A percentile compares a stretch with the other conserved stretches of the same genome.
Conservation (phyloP, 1,284 basidiomycete species). For the Trichosporon asahii region DNA sequence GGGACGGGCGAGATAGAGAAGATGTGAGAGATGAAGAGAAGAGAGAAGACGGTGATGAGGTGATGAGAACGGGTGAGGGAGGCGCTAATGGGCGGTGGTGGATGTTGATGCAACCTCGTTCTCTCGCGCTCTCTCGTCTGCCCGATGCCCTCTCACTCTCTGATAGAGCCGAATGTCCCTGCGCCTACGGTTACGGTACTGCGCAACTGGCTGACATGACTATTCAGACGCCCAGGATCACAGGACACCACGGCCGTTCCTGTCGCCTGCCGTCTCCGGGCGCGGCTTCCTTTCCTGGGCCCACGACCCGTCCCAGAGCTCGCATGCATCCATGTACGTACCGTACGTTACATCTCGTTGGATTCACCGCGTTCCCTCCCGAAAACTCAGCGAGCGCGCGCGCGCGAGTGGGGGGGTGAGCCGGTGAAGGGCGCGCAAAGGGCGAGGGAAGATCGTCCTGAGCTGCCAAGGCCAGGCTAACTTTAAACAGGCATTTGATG, state of each 20-base stretch:
- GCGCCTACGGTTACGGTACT: background rate
- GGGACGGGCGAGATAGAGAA: background rate
- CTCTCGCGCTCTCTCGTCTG: no score
- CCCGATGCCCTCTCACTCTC: no score
- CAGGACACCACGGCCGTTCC: background rate
- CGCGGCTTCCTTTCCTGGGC: background rate
- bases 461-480: background rate
- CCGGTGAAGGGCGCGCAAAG: no score
- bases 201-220: background rate
- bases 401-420: no score
- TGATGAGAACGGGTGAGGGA: background rate
- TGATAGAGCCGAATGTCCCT: background rate
- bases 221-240: background rate
- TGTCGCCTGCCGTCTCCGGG: background rate
- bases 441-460: background rate
- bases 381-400: background rate
- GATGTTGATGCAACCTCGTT: background rate
- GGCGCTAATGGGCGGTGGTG: background rate
- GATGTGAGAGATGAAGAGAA: background rate
- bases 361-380: background rate
- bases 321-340: background rate
- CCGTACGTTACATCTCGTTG: background rate
- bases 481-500: constrained; percentile 1
- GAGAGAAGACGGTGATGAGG: background rate
- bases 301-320: background rate